Evolutionary conservation across 441 rosid species (phyloP).

Genomic region (Syzygium malaccense): DNA sequence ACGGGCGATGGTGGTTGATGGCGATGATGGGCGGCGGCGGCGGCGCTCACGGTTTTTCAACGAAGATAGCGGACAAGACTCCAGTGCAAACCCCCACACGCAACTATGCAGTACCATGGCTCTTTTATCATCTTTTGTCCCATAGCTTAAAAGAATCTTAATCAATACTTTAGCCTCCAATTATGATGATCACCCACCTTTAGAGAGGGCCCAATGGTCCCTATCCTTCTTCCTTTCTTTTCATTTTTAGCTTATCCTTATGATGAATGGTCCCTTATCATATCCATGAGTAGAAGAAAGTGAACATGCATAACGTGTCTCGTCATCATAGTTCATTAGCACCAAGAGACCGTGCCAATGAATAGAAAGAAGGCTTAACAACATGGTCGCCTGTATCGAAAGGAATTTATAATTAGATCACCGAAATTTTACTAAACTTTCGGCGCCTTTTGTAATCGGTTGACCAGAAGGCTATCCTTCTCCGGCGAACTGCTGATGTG

Average conservation of each 20-base stretch:
- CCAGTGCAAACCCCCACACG: background rate
- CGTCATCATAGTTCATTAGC: background rate
- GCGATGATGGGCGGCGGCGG: background rate
- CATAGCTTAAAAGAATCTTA: background rate
- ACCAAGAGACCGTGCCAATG: background rate
- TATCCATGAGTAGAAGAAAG: background rate
- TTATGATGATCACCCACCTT: background rate
- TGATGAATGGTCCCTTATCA: background rate
- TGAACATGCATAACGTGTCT: background rate
- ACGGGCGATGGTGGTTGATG: background rate
- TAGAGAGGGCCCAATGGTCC: background rate
- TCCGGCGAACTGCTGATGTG: accelerated
- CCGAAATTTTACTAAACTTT: background rate
- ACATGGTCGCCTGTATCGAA: background rate
- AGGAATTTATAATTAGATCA: background rate
- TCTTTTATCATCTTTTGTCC: background rate
- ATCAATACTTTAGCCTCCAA: background rate
- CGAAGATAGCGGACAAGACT: background rate
- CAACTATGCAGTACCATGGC: background rate
- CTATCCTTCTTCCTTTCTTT: accelerated
- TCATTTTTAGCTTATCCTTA: background rate
- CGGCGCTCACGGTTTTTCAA: background rate
- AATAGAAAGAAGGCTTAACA: background rate
- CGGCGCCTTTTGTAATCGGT: background rate
- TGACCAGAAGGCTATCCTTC: background rate